Base-by-base conservation (phyloP, 768 basidiomycete species). In the Tulasnella sp. region DNA sequence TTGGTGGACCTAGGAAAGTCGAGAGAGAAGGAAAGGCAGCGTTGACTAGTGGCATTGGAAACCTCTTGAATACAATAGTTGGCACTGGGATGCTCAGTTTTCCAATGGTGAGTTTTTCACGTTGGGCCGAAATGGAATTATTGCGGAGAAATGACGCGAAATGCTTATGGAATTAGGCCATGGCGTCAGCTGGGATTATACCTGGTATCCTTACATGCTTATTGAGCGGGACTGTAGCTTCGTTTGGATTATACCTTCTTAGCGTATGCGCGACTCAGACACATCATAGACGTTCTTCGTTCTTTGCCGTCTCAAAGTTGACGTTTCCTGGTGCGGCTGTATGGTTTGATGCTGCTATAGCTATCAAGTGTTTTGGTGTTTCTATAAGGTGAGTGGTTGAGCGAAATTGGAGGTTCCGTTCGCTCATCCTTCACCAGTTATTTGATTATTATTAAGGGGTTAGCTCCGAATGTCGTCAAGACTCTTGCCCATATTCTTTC, bases 311-410 rank as follows among this genome's bases (percentile, higher is more conserved):
- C 16, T 74, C 85, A 1, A 75, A 83, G 62, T 67, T 98, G 57
- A 93, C 93, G 0, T 95, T 90, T 64, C 93, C 93, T 2, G 77
- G 73, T 37, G 86, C 83, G 0, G 84, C 83, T 0, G 69, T 88
- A 33, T 85, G 88, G 64, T 93, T 98, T 60, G 93, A 96, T 64
- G 80, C 79, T 3, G 93, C 92, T 10, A 90, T 98, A 58, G 90
- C 90, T 8, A 82, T 80, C 63, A 98, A 98, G 63, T 98, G 93
- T 64, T 95, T 95, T 62, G 93, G 93, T 16, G 93, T 98, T 3
- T 89, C 87, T 29, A 81, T 92, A 59, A 90, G 88, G 76, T 89
- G 66, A 40, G 74, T 64, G 22, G 24, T 40, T 37, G 16, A 19
- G 9, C 22, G 29, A 46, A 3, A 29, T 28, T 40, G 22, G 33